Percentiles rank a stretch among this genome's conserved stretches.
These are phyloP conservation scores for Lactifluus subvellereus DNA, from an alignment of 768 basidiomycete species.

Conservation along the genomic window DNA sequence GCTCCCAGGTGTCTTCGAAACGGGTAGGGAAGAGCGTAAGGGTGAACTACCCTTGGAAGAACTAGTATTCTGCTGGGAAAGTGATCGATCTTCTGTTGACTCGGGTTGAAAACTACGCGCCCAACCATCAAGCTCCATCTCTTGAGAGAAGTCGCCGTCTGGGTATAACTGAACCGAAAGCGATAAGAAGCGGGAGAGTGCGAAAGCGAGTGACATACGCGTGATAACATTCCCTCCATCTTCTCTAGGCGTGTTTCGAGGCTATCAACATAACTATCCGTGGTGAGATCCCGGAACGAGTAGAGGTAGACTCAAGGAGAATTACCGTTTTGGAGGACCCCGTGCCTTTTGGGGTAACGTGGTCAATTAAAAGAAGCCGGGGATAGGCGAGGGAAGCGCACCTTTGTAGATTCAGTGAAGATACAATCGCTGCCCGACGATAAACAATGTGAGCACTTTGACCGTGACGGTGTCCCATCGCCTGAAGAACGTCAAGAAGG, in stretches of 20 bases:
- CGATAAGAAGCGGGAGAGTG: neutral
- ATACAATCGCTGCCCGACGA: constrained; percentile 11
- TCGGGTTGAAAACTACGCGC: constrained; percentile 14
- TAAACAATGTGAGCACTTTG: constrained; percentile 19
- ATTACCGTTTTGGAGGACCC: constrained; percentile 24
- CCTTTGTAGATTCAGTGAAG: constrained; percentile 22
- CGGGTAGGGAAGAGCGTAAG: neutral
- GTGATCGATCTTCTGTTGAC: neutral
- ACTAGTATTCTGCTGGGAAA: neutral
- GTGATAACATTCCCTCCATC: constrained; percentile 23
- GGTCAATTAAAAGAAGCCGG: neutral
- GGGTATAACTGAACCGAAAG: constrained; percentile 14
- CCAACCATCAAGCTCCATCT: constrained; percentile 23
- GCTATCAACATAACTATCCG: constrained; percentile 20
- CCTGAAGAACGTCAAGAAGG: neutral
- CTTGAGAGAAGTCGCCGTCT: constrained; percentile 22
- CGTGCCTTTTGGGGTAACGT: constrained; percentile 5
- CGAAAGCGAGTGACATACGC: constrained; percentile 5
- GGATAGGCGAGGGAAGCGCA: neutral
- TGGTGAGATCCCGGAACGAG: neutral
- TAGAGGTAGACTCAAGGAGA: neutral
- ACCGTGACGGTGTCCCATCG: constrained; percentile 2
- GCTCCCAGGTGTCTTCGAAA: neutral
- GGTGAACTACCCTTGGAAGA: neutral
- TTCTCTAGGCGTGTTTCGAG: constrained; percentile 24